These are phyloP conservation scores for Nidula microcarpa DNA, from an alignment of 768 basidiomycete species.

Conservation along the genomic window DNA sequence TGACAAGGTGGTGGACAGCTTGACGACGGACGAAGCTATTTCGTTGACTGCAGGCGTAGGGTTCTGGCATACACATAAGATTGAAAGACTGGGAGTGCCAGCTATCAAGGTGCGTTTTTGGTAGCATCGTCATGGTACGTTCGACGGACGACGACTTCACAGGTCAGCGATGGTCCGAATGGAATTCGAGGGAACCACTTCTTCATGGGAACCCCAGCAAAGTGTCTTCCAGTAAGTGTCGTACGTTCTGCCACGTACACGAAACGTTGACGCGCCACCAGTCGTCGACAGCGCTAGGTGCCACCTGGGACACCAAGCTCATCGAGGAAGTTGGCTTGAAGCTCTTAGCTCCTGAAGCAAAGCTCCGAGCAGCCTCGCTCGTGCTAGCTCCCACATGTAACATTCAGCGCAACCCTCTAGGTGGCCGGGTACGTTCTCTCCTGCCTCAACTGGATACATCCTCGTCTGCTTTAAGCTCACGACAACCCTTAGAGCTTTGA, in stretches of 20 bases:
- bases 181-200: slow-evolving; percentile 73
- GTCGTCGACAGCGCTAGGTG: slow-evolving; percentile 70
- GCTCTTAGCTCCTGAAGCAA: slow-evolving; percentile 70
- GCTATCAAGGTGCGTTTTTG: slow-evolving; percentile 52
- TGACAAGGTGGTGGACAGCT: slow-evolving; percentile 54
- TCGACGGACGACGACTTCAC: background rate
- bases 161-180: slow-evolving; percentile 82
- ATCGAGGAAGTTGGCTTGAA: slow-evolving; percentile 59
- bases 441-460: background rate
- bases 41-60: slow-evolving; percentile 69
- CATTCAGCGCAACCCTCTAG: slow-evolving; percentile 79
- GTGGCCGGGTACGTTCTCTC: slow-evolving; percentile 50
- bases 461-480: background rate
- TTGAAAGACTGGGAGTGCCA: slow-evolving; percentile 68
- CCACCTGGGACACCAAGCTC: slow-evolving; percentile 69
- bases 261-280: slow-evolving; percentile 11
- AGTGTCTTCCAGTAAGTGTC: slow-evolving; percentile 62
- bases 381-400: slow-evolving; percentile 82
- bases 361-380: slow-evolving; percentile 63
- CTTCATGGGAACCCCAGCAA: slow-evolving; percentile 79
- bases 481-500: slow-evolving; percentile 54
- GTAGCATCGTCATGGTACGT: background rate
- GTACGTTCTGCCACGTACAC: background rate
- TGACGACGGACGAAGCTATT: slow-evolving; percentile 76
- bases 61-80: slow-evolving; percentile 70